phyloP scores from a whole-genome alignment of 2,329 filamentous ascomycete genomes.

The Aspergillus pseudoterreus region DNA sequence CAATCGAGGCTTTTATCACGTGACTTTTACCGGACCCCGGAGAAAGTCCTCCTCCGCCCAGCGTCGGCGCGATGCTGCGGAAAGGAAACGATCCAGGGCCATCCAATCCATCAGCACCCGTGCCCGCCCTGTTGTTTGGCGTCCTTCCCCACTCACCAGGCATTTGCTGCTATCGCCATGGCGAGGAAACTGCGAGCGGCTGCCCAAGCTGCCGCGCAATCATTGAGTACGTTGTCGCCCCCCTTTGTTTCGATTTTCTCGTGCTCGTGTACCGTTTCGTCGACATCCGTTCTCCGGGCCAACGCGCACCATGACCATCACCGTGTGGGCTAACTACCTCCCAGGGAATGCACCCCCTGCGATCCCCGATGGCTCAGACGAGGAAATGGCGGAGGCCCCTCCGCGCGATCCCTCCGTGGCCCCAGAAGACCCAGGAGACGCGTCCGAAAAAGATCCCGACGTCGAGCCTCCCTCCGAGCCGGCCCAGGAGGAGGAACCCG shows the following conservation, averaged over 20 bases:
- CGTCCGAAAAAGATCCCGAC: constrained; percentile 22
- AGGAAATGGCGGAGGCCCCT: constrained; percentile 41
- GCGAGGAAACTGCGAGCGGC: constrained; percentile 44
- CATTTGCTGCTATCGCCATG: constrained; percentile 27
- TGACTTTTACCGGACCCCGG: constrained; percentile 1
- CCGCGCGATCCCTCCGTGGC: constrained; percentile 29
- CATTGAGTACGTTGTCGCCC: constrained; percentile 35
- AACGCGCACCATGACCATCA: background rate
- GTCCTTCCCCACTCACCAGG: constrained; percentile 4
- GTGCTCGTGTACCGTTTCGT: background rate
- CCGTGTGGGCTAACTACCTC: constrained; percentile 16
- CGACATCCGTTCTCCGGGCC: background rate
- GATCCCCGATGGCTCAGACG: constrained; percentile 43
- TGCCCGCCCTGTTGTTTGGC: constrained; percentile 5
- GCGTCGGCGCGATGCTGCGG: constrained; percentile 11
- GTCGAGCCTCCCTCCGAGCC: constrained; percentile 28
- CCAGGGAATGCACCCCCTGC: constrained; percentile 42
- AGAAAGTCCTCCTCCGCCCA: constrained; percentile 4
- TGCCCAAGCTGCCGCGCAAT: constrained; percentile 46
- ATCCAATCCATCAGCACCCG: constrained; percentile 1
- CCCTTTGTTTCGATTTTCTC: background rate
- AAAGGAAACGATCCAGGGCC: constrained; percentile 9
- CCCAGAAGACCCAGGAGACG: constrained; percentile 33
- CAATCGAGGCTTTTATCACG: background rate
- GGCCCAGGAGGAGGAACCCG: constrained; percentile 44